Conservation (phyloP, 129 eudicot species). For the Helianthus tuberosus region DNA sequence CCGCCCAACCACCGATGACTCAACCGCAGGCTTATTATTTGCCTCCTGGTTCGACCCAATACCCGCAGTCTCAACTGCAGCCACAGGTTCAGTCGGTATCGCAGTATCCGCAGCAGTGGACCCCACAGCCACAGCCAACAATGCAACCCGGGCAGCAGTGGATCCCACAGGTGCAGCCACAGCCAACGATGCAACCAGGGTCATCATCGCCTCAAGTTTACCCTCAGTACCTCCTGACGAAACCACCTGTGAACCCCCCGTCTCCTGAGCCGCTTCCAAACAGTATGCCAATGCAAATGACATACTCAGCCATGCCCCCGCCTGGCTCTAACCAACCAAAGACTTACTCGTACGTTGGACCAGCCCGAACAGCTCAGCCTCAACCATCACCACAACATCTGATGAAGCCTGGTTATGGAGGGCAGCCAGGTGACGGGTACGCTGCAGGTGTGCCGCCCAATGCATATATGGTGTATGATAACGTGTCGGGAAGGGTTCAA, state of each 20-base stretch:
- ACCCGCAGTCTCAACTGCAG: not conserved
- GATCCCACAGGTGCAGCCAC: constrained; percentile 46
- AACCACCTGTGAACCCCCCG: not conserved
- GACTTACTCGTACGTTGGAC: constrained; percentile 57
- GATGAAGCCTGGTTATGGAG: constrained; percentile 55
- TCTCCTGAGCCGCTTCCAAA: constrained; percentile 47
- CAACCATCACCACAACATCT: constrained; percentile 57
- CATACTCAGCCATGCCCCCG: constrained; percentile 50
- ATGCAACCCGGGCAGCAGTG: constrained; percentile 59
- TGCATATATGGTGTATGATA: constrained; percentile 63
- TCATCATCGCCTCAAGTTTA: constrained; percentile 41
- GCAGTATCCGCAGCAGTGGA: constrained; percentile 61
- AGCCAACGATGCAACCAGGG: too few species aligned
- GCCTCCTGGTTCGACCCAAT: not conserved
- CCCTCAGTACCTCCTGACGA: constrained; percentile 46
- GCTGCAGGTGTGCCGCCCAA: constrained; percentile 37
- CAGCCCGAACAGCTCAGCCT: constrained; percentile 57
- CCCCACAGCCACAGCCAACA: constrained; percentile 52
- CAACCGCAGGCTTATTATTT: not conserved
- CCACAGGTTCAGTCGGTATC: constrained; percentile 43
- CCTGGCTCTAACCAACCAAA: constrained; percentile 52
- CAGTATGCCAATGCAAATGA: constrained; percentile 76
- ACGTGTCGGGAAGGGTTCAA: constrained; percentile 60
- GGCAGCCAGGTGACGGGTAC: constrained; percentile 71
- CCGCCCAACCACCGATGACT: constrained; percentile 36